phyloP scores from a whole-genome alignment of 2,329 filamentous ascomycete species.

The Fusarium luffae region DNA sequence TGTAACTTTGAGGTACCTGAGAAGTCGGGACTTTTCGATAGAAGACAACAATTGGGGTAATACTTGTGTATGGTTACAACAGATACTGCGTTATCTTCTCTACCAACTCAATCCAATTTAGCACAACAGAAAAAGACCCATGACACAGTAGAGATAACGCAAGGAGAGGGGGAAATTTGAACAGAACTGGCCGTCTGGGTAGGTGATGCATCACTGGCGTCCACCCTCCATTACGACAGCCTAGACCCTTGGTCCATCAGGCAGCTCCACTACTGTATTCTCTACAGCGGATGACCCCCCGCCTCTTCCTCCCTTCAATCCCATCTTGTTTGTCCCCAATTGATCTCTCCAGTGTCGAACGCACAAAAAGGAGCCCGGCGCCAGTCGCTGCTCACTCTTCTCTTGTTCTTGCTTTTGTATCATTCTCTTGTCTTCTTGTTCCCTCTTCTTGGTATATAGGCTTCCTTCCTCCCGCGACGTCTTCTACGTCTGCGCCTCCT shows the following conservation, averaged over 20 bases:
- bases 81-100: not conserved
- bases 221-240: slow-evolving; percentile 7
- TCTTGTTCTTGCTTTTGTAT: not conserved
- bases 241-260: not conserved
- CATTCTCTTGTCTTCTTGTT: not conserved
- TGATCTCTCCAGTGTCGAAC: not conserved
- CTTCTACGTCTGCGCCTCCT: not conserved
- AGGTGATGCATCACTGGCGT: not conserved
- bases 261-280: not conserved
- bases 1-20: not conserved
- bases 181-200: not conserved
- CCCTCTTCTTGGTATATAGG: not conserved
- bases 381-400: not conserved
- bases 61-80: not conserved
- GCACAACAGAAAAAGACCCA: not conserved
- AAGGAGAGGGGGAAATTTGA: not conserved
- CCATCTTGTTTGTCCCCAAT: not conserved
- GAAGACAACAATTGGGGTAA: not conserved
- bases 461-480: not conserved
- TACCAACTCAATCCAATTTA: not conserved
- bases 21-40: not conserved
- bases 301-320: not conserved
- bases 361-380: not conserved
- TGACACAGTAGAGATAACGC: not conserved
- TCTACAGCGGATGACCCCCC: not conserved